These are phyloP conservation scores for Sergeia podlipaevii DNA, from an alignment of 208 protist species.

Conservation along the genomic window DNA sequence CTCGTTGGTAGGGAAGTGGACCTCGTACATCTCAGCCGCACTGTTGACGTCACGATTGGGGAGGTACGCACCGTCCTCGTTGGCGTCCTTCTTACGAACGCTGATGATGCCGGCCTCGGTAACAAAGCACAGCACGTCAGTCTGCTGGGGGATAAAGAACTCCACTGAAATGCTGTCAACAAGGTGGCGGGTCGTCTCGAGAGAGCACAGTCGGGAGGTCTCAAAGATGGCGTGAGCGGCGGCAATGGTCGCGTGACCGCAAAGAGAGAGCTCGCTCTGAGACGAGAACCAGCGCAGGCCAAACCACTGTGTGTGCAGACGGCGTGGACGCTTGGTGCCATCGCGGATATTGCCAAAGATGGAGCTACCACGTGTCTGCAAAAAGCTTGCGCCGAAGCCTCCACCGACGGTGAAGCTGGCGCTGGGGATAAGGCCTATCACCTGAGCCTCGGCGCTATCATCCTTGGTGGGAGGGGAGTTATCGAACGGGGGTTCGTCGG, in stretches of 20 bases:
- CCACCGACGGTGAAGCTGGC: constrained; percentile 48
- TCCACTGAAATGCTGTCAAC: constrained; percentile 43
- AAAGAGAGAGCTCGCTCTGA: constrained; percentile 48
- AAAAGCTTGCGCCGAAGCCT: constrained; percentile 23
- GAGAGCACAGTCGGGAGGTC: constrained; percentile 29
- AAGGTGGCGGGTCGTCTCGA: constrained; percentile 31
- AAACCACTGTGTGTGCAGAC: constrained; percentile 66
- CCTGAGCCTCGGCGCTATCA: not conserved
- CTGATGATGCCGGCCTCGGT: constrained; percentile 48
- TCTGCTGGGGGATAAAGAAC: constrained; percentile 54
- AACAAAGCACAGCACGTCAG: constrained; percentile 58
- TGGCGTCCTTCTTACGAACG: constrained; percentile 27
- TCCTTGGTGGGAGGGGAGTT: constrained; percentile 1
- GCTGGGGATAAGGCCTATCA: constrained; percentile 36
- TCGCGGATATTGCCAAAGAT: constrained; percentile 13
- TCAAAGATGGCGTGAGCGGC: constrained; percentile 74
- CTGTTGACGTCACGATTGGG: constrained; percentile 10
- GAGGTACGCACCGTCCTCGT: constrained; percentile 9
- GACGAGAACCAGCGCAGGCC: constrained; percentile 81
- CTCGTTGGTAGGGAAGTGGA: constrained; percentile 59
- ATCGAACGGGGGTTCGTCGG: constrained; percentile 13
- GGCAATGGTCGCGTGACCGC: constrained; percentile 72
- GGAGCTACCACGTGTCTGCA: constrained; percentile 23
- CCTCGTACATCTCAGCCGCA: constrained; percentile 46
- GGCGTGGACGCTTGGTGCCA: constrained; percentile 26